Evolutionary conservation across 441 rosid species (phyloP), one percentile per base, ranked within the genome.

Genomic region (Raphanus hybrid): DNA sequence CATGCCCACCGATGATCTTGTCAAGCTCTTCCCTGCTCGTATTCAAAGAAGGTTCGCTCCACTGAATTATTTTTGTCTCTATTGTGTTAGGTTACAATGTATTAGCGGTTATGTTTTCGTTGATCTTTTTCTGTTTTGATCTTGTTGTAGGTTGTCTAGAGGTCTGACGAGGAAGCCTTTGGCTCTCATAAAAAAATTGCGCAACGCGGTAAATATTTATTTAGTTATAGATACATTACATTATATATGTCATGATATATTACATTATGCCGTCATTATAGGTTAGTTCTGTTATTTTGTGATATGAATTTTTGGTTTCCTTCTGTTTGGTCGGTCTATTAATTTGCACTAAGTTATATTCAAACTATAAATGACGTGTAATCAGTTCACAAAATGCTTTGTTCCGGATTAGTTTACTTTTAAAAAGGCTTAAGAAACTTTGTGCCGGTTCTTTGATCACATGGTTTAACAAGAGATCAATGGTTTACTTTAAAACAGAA

Each of bases 1-100:
- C 23, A 75, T 75, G 74, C 43, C 79, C 6, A 75, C 74, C 0
- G 79, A 75, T 69, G 79, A 75, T 63, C 79, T 75, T 61, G 79
- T 75, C 63, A 69, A 75, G 79, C 79, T 60, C 63, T 69, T 75
- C 64, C 29, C 32, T 35, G 26, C 79, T 3, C 79, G 79, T 69
- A 75, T 69, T 23, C 79, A 61, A 23, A 75, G 79, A 69, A 75
- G 79, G 79, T 75, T 68, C 15, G 9, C 26, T 37, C 52, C 15
- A 23, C 14, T 6, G 0, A 5, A 2, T 8, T 0, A 12, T 10
- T 10, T 6, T 12, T 1, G 37, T 73, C 61, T 61, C 8, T 0
- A 37, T 37, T 37, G 8, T 37, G 34, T 29, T 29, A 29, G 34
- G 34, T 23, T 23, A 23, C 26, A 23, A 29, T 29, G 34, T 29